phyloP scores from a whole-genome alignment of 169 alveolate genomes.

The Cyclospora cayetanensis region DNA sequence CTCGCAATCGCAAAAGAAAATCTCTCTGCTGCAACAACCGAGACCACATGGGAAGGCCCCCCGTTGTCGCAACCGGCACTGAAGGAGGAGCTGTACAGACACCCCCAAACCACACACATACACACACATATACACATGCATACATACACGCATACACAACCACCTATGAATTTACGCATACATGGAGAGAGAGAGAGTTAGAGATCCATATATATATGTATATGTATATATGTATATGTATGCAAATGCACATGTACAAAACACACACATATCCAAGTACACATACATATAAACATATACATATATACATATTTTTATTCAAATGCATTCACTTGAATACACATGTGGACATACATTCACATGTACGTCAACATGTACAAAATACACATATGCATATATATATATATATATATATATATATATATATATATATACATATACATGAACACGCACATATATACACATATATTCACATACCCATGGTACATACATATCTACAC shows the following conservation, averaged over 20 bases:
- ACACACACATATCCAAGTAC: slow-evolving; percentile 64
- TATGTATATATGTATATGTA: too few species aligned
- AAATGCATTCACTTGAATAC: too few species aligned
- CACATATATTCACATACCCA: not conserved
- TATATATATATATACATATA: too few species aligned
- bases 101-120: not conserved
- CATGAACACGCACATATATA: not conserved
- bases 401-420: too few species aligned
- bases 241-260: not conserved
- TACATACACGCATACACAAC: not conserved
- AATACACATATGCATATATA: too few species aligned
- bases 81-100: slow-evolving; percentile 69
- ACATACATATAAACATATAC: not conserved
- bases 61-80: slow-evolving; percentile 54
- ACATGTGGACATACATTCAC: too few species aligned
- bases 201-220: not conserved
- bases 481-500: not conserved
- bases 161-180: not conserved
- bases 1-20: not conserved
- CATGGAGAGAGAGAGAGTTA: not conserved
- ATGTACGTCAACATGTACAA: too few species aligned
- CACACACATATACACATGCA: slow-evolving; percentile 51
- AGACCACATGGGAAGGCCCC: slow-evolving; percentile 63
- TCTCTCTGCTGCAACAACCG: slow-evolving; percentile 52
- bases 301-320: too few species aligned